Percentiles rank a stretch among this genome's conserved stretches.
Conservation (phyloP, 2,329 filamentous ascomycete species). For the Clonostachys solani region DNA sequence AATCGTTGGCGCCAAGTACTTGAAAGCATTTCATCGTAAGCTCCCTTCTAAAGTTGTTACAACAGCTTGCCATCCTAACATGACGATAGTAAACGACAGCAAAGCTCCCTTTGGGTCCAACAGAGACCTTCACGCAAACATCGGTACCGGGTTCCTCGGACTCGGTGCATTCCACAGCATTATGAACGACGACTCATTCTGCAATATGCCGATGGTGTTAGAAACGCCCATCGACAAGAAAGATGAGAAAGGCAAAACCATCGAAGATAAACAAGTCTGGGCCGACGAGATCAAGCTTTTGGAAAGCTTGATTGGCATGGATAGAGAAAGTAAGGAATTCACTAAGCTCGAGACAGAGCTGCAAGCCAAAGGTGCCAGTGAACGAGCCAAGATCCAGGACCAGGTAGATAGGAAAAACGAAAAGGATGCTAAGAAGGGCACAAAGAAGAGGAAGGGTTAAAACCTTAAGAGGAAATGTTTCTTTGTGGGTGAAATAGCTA, state of each 20-base stretch:
- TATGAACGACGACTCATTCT: conserved; percentile 76
- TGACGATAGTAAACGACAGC: conserved; percentile 74
- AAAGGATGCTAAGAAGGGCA: conserved; percentile 43
- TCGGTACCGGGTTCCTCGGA: conserved; percentile 90
- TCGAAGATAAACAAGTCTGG: conserved; percentile 83
- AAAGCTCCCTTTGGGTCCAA: conserved; percentile 82
- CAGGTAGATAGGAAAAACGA: conserved; percentile 73
- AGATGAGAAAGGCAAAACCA: conserved; percentile 58
- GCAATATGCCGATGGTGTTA: conserved; percentile 82
- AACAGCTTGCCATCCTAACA: background rate
- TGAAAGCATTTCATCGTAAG: conserved; percentile 72
- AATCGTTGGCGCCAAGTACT: conserved; percentile 72
- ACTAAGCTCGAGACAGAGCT: conserved; percentile 58
- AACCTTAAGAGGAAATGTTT: background rate
- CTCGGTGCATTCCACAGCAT: conserved; percentile 86
- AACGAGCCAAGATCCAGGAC: conserved; percentile 71
- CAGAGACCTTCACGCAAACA: conserved; percentile 91
- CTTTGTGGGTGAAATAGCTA: background rate
- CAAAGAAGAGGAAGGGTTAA: conserved; percentile 11
- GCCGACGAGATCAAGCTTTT: conserved; percentile 92
- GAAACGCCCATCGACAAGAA: conserved; percentile 89
- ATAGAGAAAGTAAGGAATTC: conserved; percentile 72
- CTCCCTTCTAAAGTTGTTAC: background rate
- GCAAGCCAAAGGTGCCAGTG: conserved; percentile 61
- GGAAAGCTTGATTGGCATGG: conserved; percentile 82